phyloP scores from a whole-genome alignment of 192 early-diverging fungal genomes.

The Gorgonomyces haynaldii region DNA sequence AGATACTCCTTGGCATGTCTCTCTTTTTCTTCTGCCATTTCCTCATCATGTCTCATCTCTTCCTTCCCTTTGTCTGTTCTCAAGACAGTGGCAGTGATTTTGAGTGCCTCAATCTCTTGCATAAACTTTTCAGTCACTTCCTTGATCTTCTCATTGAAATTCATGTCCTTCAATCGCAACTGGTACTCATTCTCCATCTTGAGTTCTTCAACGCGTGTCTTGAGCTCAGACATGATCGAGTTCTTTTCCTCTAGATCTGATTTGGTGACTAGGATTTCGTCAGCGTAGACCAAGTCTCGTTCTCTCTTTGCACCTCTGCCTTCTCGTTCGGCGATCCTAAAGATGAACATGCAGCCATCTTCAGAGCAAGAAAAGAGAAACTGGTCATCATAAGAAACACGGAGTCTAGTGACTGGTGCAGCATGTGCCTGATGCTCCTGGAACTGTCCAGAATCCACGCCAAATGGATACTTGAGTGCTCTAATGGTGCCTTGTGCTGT shows the following conservation, averaged over 20 bases:
- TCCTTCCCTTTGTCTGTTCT: constrained; percentile 55
- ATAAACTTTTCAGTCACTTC: constrained; percentile 52
- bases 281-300: constrained; percentile 42
- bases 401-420: constrained; percentile 36
- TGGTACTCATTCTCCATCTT: constrained; percentile 63
- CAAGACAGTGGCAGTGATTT: constrained; percentile 45
- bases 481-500: constrained; percentile 40
- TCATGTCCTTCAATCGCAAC: constrained; percentile 53
- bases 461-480: constrained; percentile 45
- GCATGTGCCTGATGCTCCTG: constrained; percentile 52
- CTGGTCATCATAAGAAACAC: constrained; percentile 47
- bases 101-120: constrained; percentile 52
- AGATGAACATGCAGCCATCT: constrained; percentile 46
- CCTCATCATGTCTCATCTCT: constrained; percentile 46
- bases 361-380: constrained; percentile 44
- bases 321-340: constrained; percentile 45
- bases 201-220: constrained; percentile 48
- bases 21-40: constrained; percentile 44
- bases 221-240: constrained; percentile 42
- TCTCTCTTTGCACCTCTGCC: constrained; percentile 34
- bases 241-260: constrained; percentile 50
- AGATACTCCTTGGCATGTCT: constrained; percentile 38
- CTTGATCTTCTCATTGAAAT: constrained; percentile 57
- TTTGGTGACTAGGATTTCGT: constrained; percentile 55
- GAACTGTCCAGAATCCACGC: constrained; percentile 29